Base-by-base conservation (phyloP, 805 yeast genomes). In the Kazachstania africana region DNA sequence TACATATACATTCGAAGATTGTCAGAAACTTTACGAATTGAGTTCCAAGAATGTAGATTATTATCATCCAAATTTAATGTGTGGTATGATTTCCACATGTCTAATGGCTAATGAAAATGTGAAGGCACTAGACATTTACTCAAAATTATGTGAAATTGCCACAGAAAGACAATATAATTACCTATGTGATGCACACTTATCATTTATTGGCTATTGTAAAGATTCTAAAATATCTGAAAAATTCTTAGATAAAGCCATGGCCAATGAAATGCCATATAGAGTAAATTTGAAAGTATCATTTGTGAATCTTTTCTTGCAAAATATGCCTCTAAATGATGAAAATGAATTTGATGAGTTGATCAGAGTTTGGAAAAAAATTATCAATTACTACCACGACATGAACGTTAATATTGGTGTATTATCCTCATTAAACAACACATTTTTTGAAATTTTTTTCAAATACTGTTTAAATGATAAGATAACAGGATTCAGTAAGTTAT, bases 171-270 rank as follows among this genome's bases (percentile, higher is more conserved):
- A 36, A 21, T 38, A 36, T 23, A 37, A 71, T 31, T 66, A 75
- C 17, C 59, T 78, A 51, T 65, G 75, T 18, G 79, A 77, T 53
- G 75, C 80, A 26, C 93, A 81, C 58, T 62, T 78, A 36, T 62
- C 75, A 6, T 80, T 81, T 45, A 75, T 81, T 49, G 87, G 88
- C 22, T 70, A 68, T 38, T 76, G 81, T 52, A 70, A 69, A 47
- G 83, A 81, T 48, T 62, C 77, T 30, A 59, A 59, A 18, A 71
- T 81, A 31, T 80, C 93, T 4, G 68, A 70, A 45, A 68, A 70
- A 26, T 81, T 80, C 47, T 79, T 76, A 49, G 72, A 72, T 42
- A 78, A 75, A 51, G 85, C 81, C 3, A 62, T 78, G 27, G 60
- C 65, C 38, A 65, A 63, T 39, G 73, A 72, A 38, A 72, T 78